Conservation (phyloP, 2,329 filamentous ascomycete species). For the Tolypocladium tundrense region DNA sequence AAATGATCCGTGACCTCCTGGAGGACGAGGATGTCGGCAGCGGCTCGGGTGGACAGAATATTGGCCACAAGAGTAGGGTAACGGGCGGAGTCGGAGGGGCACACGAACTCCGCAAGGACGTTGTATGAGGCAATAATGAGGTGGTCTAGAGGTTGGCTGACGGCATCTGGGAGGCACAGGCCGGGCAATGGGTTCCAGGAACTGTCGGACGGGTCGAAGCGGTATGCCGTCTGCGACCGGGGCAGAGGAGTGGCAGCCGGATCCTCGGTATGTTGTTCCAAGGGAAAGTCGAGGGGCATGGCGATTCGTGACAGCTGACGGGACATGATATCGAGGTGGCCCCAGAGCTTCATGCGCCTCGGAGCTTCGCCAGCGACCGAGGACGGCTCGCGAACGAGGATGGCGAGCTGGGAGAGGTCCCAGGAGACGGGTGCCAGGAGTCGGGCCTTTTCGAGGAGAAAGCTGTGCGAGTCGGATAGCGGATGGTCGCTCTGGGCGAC, state of each 20-base stretch:
- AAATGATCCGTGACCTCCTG: conserved; percentile 59
- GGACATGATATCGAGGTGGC: conserved; percentile 28
- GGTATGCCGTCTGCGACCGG: not conserved
- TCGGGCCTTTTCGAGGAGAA: conserved; percentile 40
- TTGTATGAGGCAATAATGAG: conserved; percentile 41
- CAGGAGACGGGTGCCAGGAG: conserved; percentile 39
- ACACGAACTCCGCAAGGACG: conserved; percentile 39
- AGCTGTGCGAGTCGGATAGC: conserved; percentile 33
- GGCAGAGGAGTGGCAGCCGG: not conserved
- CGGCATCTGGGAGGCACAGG: not conserved
- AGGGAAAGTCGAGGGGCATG: not conserved
- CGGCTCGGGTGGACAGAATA: conserved; percentile 29
- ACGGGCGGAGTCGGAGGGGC: conserved; percentile 30
- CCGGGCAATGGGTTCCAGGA: not conserved
- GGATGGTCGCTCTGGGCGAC: conserved; percentile 46
- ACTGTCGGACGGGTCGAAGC: not conserved
- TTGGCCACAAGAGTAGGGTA: conserved; percentile 33
- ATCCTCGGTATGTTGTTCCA: not conserved
- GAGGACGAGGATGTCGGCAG: conserved; percentile 40
- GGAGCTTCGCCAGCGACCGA: conserved; percentile 15
- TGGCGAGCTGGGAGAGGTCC: conserved; percentile 34
- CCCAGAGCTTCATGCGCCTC: conserved; percentile 48
- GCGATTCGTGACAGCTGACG: not conserved
- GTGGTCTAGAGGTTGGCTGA: not conserved
- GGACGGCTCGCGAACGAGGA: conserved; percentile 40